Base-by-base conservation (phyloP, 495 filamentous ascomycete genomes). In the Lepraria neglecta region DNA sequence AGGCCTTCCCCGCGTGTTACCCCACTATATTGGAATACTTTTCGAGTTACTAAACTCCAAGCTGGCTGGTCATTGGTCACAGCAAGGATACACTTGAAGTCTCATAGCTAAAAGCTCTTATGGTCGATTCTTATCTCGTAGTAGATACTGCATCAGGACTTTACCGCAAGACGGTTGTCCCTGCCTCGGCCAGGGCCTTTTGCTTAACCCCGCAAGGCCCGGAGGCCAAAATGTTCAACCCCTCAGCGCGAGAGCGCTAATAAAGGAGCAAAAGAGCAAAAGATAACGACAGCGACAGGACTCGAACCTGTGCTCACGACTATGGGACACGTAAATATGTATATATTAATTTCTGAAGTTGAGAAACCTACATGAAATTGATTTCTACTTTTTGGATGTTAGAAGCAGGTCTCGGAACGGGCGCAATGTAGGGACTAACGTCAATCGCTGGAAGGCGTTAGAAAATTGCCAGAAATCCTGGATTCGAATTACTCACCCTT, bases 231-330 rank as follows among this genome's bases (percentile, higher is more conserved):
- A 24, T 24, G 24, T 1, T 24, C 24, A 24, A 24, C 24, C 24
- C 24, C 24, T 24, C 24, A 2, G 24, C 24, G 24, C 24, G 7
- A 38, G 35, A 38, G 7, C 35, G 35, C 35, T 38, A 28, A 12
- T 12, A 5, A 24, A 27, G 7, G 1, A 3, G 2, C 7, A 56
- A n/a, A 42, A 17, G 21, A 33, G 11, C 42, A 45, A 57, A 30
- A 28, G 1, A 52, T 52, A n/a, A 5, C 59, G 48, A 61, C 59
- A 55, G 38, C 59, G 42, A 53, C 40, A 61, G 59, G 59, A 61
- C 28, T 55, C 30, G 59, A 61, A 61, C 59, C 59, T 61, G 40
- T 51, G 58, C 58, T 21, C 45, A 10, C 58, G 58, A 50, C 24
- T 24, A 24, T 24, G 24, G 2, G 1, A 24, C 2, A 24, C 24